These are phyloP conservation scores for Leptodermis oblonga DNA, from an alignment of 257 asterid genomes.

Conservation along the genomic window DNA sequence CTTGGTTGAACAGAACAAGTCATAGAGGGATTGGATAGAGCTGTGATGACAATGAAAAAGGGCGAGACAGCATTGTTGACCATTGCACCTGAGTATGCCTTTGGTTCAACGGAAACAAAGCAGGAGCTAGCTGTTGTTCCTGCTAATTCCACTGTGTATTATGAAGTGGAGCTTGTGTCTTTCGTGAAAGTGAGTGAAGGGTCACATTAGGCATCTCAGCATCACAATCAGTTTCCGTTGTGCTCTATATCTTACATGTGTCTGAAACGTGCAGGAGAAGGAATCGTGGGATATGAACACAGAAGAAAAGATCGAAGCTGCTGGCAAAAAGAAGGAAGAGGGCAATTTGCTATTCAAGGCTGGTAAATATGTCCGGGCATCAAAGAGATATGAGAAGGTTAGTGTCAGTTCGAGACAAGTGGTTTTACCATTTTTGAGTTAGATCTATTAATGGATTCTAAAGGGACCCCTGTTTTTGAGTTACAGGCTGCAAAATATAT, in stretches of 20 bases:
- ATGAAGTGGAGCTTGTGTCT: constrained; percentile 36
- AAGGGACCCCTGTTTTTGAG: not conserved
- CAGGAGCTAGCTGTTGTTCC: constrained; percentile 38
- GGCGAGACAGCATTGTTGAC: constrained; percentile 32
- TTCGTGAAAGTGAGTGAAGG: constrained; percentile 28
- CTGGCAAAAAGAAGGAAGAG: constrained; percentile 37
- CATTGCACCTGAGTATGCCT: constrained; percentile 39
- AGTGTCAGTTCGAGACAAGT: not conserved
- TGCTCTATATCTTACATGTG: not conserved
- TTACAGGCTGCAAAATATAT: constrained; percentile 63
- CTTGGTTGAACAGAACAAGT: constrained; percentile 30
- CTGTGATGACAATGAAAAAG: constrained; percentile 40
- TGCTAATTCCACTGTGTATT: constrained; percentile 28
- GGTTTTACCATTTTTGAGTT: not conserved
- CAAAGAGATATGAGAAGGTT: constrained; percentile 40
- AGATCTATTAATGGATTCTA: not conserved
- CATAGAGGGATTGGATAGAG: constrained; percentile 31
- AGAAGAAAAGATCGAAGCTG: constrained; percentile 39
- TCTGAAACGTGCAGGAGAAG: constrained; percentile 23
- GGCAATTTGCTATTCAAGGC: constrained; percentile 38
- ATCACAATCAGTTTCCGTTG: too few species aligned
- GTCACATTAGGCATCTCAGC: not conserved
- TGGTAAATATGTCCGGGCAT: constrained; percentile 32
- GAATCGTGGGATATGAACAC: constrained; percentile 48
- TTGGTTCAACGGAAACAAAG: constrained; percentile 29